phyloP scores from a whole-genome alignment of 192 early-diverging fungal genomes.

The Entomortierella chlamydospora region DNA sequence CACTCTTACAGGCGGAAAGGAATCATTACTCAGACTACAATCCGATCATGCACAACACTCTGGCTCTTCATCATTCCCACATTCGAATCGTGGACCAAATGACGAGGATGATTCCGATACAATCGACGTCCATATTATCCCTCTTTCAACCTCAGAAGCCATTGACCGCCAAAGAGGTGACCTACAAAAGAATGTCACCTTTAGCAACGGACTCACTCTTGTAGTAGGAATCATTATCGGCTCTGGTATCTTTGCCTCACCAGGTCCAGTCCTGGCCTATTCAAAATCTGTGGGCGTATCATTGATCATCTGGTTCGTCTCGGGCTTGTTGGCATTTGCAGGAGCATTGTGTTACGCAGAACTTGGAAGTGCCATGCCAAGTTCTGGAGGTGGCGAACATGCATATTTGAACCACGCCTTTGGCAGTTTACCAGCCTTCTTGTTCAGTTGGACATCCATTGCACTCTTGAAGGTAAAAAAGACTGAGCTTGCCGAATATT shows the following conservation, averaged over 20 bases:
- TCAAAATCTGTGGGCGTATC: constrained; percentile 76
- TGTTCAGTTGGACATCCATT: constrained; percentile 80
- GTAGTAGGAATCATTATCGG: constrained; percentile 84
- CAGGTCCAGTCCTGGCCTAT: constrained; percentile 73
- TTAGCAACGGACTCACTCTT: constrained; percentile 74
- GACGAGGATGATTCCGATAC: constrained; percentile 43
- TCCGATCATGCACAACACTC: not conserved
- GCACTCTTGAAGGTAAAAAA: constrained; percentile 64
- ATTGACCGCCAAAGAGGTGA: constrained; percentile 49
- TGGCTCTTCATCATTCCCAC: constrained; percentile 2
- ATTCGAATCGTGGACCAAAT: not conserved
- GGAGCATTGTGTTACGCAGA: constrained; percentile 93
- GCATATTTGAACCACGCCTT: constrained; percentile 84
- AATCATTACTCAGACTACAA: constrained; percentile 38
- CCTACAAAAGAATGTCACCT: constrained; percentile 68
- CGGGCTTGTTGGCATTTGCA: constrained; percentile 79
- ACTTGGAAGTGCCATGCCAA: constrained; percentile 86
- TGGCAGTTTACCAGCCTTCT: constrained; percentile 77
- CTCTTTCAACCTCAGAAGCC: constrained; percentile 48
- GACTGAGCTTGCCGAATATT: not conserved
- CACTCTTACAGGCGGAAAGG: constrained; percentile 38
- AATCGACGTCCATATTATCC: constrained; percentile 50
- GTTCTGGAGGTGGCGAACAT: constrained; percentile 86
- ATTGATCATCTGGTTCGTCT: constrained; percentile 80
- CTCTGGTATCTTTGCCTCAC: constrained; percentile 85